These are phyloP conservation scores for Bipolaris victoriae DNA, from an alignment of 2,329 filamentous ascomycete genomes.

Conservation along the genomic window DNA sequence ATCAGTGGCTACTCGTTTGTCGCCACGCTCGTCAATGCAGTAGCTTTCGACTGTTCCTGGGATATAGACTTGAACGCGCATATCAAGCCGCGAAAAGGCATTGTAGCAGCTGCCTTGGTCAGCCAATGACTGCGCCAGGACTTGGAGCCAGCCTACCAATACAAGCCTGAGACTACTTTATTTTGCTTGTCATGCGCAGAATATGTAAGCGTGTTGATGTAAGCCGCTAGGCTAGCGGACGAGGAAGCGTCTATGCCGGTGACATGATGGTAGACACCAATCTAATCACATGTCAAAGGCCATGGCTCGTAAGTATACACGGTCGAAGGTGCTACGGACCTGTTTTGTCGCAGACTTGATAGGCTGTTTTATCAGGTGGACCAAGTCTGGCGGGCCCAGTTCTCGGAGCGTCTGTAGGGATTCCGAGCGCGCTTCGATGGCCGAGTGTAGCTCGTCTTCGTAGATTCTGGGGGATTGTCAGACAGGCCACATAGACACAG, in stretches of 20 bases:
- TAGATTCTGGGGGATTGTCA: conserved; percentile 69
- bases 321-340: conserved; percentile 48
- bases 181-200: conserved; percentile 80
- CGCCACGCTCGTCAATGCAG: conserved; percentile 94
- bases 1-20: conserved; percentile 91
- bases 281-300: conserved; percentile 57
- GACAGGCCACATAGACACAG: background rate
- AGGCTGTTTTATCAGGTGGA: conserved; percentile 85
- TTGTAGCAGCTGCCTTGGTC: conserved; percentile 79
- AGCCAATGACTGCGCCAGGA: conserved; percentile 21
- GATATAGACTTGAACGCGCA: conserved; percentile 98
- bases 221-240: conserved; percentile 93
- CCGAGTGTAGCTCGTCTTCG: conserved; percentile 89
- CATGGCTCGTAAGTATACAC: conserved; percentile 7
- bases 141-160: conserved; percentile 69
- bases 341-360: conserved; percentile 64
- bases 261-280: conserved; percentile 96
- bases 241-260: conserved; percentile 97
- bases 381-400: conserved; percentile 92
- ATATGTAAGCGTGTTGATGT: conserved; percentile 97
- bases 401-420: conserved; percentile 84
- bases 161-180: conserved; percentile 92
- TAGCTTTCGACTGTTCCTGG: conserved; percentile 96
- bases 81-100: conserved; percentile 96
- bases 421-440: conserved; percentile 91